phyloP scores from a whole-genome alignment of 768 basidiomycete genomes.

The Tricholoma terreum region DNA sequence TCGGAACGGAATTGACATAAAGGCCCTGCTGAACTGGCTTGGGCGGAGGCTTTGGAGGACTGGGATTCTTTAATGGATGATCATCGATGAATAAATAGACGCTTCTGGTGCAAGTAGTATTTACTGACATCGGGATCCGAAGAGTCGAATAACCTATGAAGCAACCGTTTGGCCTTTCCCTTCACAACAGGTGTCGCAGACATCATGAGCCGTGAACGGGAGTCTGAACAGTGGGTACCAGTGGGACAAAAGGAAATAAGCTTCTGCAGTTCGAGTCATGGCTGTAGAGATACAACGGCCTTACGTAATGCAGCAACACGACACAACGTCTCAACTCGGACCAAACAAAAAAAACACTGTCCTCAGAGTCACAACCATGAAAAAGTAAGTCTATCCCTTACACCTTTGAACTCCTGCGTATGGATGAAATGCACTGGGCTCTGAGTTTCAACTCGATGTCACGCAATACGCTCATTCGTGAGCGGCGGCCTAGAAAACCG shows the following conservation, averaged over 20 bases:
- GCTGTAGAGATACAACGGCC: not conserved
- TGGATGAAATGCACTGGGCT: slow-evolving; percentile 64
- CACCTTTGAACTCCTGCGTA: not conserved
- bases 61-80: not conserved
- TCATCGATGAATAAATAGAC: not conserved
- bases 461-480: slow-evolving; percentile 26
- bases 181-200: slow-evolving; percentile 8
- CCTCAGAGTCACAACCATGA: too few species aligned
- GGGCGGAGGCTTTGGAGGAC: slow-evolving; percentile 13
- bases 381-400: not conserved
- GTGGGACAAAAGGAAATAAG: not conserved
- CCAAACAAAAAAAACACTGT: too few species aligned
- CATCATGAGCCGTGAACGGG: not conserved
- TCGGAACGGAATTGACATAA: not conserved
- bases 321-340: too few species aligned
- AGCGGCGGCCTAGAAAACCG: slow-evolving; percentile 36
- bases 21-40: slow-evolving; percentile 7
- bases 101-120: not conserved
- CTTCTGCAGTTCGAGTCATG: not conserved
- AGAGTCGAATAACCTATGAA: slow-evolving; percentile 20
- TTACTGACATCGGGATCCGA: slow-evolving; percentile 14
- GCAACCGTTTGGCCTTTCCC: slow-evolving; percentile 13
- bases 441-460: slow-evolving; percentile 35
- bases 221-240: not conserved
- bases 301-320: not conserved